Conservation (phyloP, 176 grass and related monocot species). For the sorghum (Sorghum bicolor) region Sorghum_bicolor_NCBIv3 NC_012877.2:59810001-59810500, state of each 20-base stretch:
- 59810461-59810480: neutral
- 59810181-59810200: constrained; percentile 66
- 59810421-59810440: neutral
- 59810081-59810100: neutral
- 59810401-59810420: constrained; percentile 7
- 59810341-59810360: constrained; percentile 51
- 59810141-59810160: constrained; percentile 36
- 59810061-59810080: neutral
- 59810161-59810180: constrained; percentile 65
- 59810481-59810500: neutral
- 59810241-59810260: constrained; percentile 25
- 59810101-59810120: constrained; percentile 6
- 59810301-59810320: constrained; percentile 66
- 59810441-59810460: neutral
- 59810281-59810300: constrained; percentile 62
- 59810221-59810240: constrained; percentile 91
- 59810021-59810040: constrained; percentile 93
- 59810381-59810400: neutral
- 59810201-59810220: constrained; percentile 80
- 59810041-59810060: constrained; percentile 6
- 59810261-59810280: constrained; percentile 65
- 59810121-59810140: neutral
- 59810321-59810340: constrained; percentile 78
- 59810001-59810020: constrained; percentile 96
- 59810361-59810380: neutral